Base-by-base conservation (phyloP, 306 rosid species). In the Dalbergia cultrata region DNA sequence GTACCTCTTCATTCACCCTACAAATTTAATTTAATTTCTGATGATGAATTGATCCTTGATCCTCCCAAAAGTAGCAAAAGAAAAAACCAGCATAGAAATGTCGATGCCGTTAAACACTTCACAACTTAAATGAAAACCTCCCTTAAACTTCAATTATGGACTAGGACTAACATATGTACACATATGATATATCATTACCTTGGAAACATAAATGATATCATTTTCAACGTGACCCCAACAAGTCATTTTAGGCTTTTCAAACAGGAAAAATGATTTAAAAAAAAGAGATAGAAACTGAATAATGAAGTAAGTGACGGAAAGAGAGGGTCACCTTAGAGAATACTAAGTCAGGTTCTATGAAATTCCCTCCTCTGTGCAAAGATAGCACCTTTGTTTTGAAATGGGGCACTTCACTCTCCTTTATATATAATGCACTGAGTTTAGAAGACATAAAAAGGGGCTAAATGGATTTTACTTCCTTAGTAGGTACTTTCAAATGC, bases 271-370 rank as follows among this genome's bases (percentile, higher is more conserved):
- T 4, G 18, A 16, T 26, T 26, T 4, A 13, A 14, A 54, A 6
- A 21, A 10, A 4, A 67, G 3, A 2, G 41, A 35, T 0, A 59
- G 58, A 59, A 59, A 68, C 66, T 50, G 77, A 34, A 60, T 22
- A 26, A 53, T 54, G 18, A 47, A 66, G 69, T n/a, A 56, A 66
- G 77, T 22, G 68, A 1, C 21, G n/a, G 12, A 7, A 67, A 75
- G n/a, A 57, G 47, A 64, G 50, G 58, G 35, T 80, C 54, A 88
- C 91, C 87, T 83, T 60, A 81, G 66, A 69, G 43, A 83, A 31
- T 70, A 54, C 17, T 18, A 70, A 54, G 76, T 82, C 12, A 37
- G 68, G 13, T 56, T 84, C 81, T 75, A 26, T 62, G 16, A 34
- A 45, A 1, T 75, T 7, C 67, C 5, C 26, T 64, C 1, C 6